Percentiles rank a stretch among this genome's conserved stretches.
Conservation (phyloP, 106 monocot genomes). For the Ottelia alismoides region DNA sequence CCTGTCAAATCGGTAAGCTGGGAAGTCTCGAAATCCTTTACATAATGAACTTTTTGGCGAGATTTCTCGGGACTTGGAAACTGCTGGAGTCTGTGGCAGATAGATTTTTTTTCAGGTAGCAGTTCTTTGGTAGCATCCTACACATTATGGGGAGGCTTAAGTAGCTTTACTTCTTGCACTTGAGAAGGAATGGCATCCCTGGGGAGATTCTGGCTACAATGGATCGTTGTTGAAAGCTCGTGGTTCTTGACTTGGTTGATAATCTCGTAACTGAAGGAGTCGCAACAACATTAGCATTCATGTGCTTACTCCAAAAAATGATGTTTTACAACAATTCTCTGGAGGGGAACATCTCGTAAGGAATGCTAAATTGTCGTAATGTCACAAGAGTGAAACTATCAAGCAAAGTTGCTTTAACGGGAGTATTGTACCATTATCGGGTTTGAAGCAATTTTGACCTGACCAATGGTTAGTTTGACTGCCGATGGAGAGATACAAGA, state of each 20-base stretch:
- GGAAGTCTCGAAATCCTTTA: constrained; percentile 53
- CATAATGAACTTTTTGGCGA: constrained; percentile 65
- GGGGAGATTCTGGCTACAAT: constrained; percentile 57
- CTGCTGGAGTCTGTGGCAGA: constrained; percentile 54
- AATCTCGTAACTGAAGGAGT: constrained; percentile 53
- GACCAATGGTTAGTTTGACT: constrained; percentile 61
- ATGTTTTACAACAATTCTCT: constrained; percentile 96
- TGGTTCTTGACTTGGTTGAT: constrained; percentile 70
- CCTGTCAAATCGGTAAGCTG: constrained; percentile 36
- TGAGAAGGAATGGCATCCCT: constrained; percentile 63
- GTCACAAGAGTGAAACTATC: constrained; percentile 86
- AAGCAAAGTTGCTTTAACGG: constrained; percentile 56
- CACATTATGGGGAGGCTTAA: constrained; percentile 36
- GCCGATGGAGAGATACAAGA: no score
- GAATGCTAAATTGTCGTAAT: constrained; percentile 57
- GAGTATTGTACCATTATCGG: constrained; percentile 63
- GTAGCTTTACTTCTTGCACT: constrained; percentile 51
- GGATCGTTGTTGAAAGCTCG: constrained; percentile 46
- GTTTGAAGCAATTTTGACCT: constrained; percentile 44
- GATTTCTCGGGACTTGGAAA: constrained; percentile 57
- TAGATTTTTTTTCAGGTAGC: constrained; percentile 83
- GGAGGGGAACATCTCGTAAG: constrained; percentile 44
- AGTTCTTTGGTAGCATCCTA: constrained; percentile 53
- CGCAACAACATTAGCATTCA: constrained; percentile 37
- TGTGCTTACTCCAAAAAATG: constrained; percentile 60